phyloP scores from a whole-genome alignment of 2,329 filamentous ascomycete species.

The Exophiala lecanii-corni region DNA sequence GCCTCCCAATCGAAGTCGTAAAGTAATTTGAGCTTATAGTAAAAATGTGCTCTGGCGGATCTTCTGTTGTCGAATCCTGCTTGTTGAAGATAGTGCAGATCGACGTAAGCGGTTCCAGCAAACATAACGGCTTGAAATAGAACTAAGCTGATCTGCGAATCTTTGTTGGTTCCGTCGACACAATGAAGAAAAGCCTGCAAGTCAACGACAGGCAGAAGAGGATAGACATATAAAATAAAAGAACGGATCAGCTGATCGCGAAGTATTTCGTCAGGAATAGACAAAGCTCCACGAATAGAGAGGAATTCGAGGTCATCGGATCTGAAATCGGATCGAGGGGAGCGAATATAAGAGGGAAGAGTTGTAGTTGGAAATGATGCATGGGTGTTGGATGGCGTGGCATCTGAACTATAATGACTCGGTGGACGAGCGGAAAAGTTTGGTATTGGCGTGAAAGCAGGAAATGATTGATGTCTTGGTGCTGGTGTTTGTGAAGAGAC shows the following conservation, averaged over 20 bases:
- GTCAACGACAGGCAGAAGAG: conserved; percentile 85
- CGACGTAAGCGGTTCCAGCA: conserved; percentile 76
- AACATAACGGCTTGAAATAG: conserved; percentile 96
- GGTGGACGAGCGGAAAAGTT: conserved; percentile 58
- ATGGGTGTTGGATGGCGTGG: neutral
- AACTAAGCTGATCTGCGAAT: conserved; percentile 67
- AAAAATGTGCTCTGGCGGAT: conserved; percentile 74
- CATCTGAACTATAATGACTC: conserved; percentile 34
- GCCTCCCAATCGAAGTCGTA: conserved; percentile 96
- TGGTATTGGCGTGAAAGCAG: conserved; percentile 58
- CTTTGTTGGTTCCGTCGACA: conserved; percentile 64
- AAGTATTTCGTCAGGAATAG: conserved; percentile 63
- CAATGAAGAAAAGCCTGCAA: conserved; percentile 15
- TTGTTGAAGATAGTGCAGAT: conserved; percentile 13
- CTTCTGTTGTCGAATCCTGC: conserved; percentile 42
- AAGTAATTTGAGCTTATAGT: conserved; percentile 73
- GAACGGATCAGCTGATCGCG: conserved; percentile 76
- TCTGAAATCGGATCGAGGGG: conserved; percentile 10
- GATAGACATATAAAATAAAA: conserved; percentile 84
- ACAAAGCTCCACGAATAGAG: conserved; percentile 59
- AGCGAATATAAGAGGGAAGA: conserved; percentile 17
- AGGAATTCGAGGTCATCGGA: conserved; percentile 17
- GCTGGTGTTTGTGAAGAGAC: neutral
- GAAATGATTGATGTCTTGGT: neutral
- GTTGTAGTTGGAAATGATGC: neutral